Evolutionary conservation across 768 basidiomycete genomes (phyloP).

Genomic region (Kwoniella botswanensis): DNA sequence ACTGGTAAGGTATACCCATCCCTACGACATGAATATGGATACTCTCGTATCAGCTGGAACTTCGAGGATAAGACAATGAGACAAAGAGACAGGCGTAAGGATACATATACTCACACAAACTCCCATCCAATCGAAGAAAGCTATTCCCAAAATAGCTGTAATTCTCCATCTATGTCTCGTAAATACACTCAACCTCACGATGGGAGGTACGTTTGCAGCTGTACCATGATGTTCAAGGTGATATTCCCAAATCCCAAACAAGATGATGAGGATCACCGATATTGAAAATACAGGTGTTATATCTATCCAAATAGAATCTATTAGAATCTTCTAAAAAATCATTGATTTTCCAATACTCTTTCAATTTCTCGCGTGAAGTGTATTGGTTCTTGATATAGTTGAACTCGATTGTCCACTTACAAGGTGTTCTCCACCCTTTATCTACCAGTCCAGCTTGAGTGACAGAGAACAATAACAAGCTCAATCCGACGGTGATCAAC

Average conservation of each 20-base stretch:
- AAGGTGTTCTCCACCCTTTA: conserved; percentile 67
- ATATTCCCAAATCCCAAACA: conserved; percentile 70
- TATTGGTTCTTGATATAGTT: no score
- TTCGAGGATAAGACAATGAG: background rate
- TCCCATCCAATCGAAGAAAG: conserved; percentile 23
- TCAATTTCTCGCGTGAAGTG: no score
- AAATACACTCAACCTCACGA: conserved; percentile 39
- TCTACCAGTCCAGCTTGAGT: conserved; percentile 69
- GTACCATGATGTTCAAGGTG: conserved; percentile 62
- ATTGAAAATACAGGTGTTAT: conserved; percentile 70
- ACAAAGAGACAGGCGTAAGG: background rate
- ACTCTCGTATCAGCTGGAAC: background rate
- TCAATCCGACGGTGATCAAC: conserved; percentile 70
- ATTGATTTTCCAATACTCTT: no score
- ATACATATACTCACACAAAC: conserved; percentile 16
- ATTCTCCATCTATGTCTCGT: conserved; percentile 29
- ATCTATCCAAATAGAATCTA: conserved; percentile 61
- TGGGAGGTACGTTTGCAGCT: conserved; percentile 30
- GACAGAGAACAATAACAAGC: conserved; percentile 74
- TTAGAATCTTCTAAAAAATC: no score
- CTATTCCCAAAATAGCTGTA: conserved; percentile 20
- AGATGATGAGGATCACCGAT: conserved; percentile 65
- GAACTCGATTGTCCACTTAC: conserved; percentile 57
- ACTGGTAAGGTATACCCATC: conserved; percentile 24
- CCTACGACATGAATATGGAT: conserved; percentile 5